These are phyloP conservation scores for Penicillium sp. DNA, from an alignment of 2,329 filamentous ascomycete genomes.

Conservation along the genomic window DNA sequence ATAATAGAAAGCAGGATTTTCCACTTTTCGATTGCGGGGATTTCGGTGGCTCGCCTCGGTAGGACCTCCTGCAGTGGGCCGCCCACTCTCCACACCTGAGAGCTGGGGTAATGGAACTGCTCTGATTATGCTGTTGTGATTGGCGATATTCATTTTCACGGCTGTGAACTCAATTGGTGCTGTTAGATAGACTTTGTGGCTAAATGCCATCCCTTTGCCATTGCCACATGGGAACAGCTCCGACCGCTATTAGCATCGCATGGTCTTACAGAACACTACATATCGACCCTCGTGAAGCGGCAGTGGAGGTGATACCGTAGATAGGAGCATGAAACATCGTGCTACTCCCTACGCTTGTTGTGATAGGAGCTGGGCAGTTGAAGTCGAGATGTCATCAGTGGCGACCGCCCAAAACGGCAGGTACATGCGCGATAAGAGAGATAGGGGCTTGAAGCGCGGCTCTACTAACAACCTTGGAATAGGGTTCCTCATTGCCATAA, in stretches of 20 bases:
- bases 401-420: conserved; percentile 18
- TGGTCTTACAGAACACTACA: too few species aligned
- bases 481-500: neutral
- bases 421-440: conserved; percentile 25
- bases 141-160: neutral
- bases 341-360: neutral
- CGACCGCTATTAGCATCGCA: too few species aligned
- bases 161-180: neutral
- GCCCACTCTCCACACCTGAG: conserved; percentile 7
- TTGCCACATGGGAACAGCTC: neutral
- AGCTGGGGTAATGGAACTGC: conserved; percentile 2
- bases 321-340: too few species aligned
- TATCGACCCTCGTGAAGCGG: too few species aligned
- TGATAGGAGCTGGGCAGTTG: neutral
- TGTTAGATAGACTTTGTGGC: too few species aligned
- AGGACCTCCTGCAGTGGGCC: conserved; percentile 33
- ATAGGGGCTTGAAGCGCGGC: conserved; percentile 6
- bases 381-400: conserved; percentile 11
- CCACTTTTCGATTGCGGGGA: conserved; percentile 8
- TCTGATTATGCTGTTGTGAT: neutral
- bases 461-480: neutral
- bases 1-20: conserved; percentile 17
- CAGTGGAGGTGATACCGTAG: too few species aligned
- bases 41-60: conserved; percentile 26
- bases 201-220: neutral